Evolutionary conservation across 2,329 filamentous ascomycete species (phyloP), one percentile per base, ranked within the genome.

Genomic region (Curvularia verruculosa): DNA sequence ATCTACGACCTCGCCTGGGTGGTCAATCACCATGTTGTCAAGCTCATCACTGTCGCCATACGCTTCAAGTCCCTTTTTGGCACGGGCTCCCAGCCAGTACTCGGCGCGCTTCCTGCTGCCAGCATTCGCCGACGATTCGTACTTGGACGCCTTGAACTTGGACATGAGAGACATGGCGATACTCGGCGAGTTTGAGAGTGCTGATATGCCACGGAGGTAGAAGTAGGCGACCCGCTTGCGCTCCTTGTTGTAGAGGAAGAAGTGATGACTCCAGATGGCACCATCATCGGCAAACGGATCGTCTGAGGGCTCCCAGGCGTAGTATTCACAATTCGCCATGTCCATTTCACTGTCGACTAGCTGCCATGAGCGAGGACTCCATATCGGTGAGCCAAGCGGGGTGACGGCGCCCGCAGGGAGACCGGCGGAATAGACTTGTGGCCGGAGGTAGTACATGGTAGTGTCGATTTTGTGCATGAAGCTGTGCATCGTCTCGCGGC

Each of bases 201-300:
- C 89, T 56, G 86, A 94, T 44, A 97, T 86, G n/a, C 91, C 93
- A 59, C 94, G 89, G 44, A 97, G 85, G 71, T 97, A 96, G 44
- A 99, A 81, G 75, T 99, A 99, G 59, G 92, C 93, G 18, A 99
- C 94, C 40, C 95, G 87, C 81, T 98, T 98, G 72, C 89, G 85
- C 24, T 88, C 83, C 70, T 94, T 94, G 82, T 96, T 97, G 84
- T 97, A 98, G 77, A 98, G 96, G 81, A 99, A 96, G 78, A 96
- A 97, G 76, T 98, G 93, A 61, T 93, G 84, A 48, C 91, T 92
- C 94, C 94, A 99, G 61, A 99, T 93, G 9, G 93, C 89, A 60
- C 91, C 91, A 71, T 97, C 92, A 60, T 96, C 93, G 61, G 92
- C 92, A 69, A 96, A 96, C 0, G 92, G 92, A 71, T 96, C 93